phyloP scores from a whole-genome alignment of 1,139 yeast species.

The Candida mesenterica region DNA sequence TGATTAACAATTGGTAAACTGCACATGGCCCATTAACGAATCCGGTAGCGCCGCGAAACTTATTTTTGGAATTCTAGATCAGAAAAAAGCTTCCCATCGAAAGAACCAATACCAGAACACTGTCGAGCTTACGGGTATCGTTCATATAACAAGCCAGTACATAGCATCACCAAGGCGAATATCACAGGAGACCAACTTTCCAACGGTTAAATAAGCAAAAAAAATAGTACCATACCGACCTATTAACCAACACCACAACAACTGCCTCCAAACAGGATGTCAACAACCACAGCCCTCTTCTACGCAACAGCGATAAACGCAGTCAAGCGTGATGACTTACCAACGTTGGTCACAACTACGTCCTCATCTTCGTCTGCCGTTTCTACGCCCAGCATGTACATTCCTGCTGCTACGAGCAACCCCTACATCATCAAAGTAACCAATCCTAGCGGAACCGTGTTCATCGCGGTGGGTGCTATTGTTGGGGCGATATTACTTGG shows the following conservation, averaged over 20 bases:
- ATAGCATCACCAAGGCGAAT: too few relatives aligned
- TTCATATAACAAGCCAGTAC: too few relatives aligned
- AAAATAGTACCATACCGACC: too few relatives aligned
- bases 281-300: background rate
- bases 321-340: conserved; percentile 1
- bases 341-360: background rate
- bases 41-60: background rate
- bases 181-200: too few relatives aligned
- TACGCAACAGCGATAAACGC: too few relatives aligned
- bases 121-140: too few relatives aligned
- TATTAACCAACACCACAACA: too few relatives aligned
- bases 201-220: too few relatives aligned
- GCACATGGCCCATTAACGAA: background rate
- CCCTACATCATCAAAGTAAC: conserved; percentile 57
- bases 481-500: conserved; percentile 55
- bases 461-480: conserved; percentile 73
- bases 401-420: conserved; percentile 58
- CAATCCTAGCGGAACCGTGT: conserved; percentile 72
- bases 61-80: background rate
- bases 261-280: too few relatives aligned
- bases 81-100: too few relatives aligned
- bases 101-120: too few relatives aligned
- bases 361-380: conserved; percentile 9
- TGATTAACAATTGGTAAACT: conserved; percentile 3
- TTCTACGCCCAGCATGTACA: conserved; percentile 59